These are phyloP conservation scores for Auricularia cornea DNA, from an alignment of 768 basidiomycete species.

Conservation along the genomic window DNA sequence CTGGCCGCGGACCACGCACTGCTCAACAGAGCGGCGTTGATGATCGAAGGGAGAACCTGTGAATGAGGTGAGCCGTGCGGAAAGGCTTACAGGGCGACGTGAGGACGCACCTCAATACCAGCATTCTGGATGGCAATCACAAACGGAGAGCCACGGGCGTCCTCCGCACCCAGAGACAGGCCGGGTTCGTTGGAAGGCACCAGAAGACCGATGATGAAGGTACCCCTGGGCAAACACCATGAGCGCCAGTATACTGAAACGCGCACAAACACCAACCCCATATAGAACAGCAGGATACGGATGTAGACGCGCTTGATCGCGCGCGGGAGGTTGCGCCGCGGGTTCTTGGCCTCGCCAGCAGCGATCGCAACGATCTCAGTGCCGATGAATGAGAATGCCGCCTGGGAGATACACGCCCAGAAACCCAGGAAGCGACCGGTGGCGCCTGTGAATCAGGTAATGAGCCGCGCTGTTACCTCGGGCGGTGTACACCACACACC, in stretches of 20 bases:
- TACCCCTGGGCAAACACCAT: conserved; percentile 36
- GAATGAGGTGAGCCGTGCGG: background rate
- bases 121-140: conserved; percentile 82
- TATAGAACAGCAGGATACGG: conserved; percentile 76
- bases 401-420: conserved; percentile 69
- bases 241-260: background rate
- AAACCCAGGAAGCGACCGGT: conserved; percentile 71
- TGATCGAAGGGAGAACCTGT: conserved; percentile 33
- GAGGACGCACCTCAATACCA: conserved; percentile 62
- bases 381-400: conserved; percentile 89
- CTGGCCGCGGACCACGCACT: conserved; percentile 91
- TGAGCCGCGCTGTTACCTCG: background rate
- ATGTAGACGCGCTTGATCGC: conserved; percentile 39
- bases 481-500: conserved; percentile 11
- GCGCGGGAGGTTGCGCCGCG: conserved; percentile 25
- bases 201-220: conserved; percentile 72
- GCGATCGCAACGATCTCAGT: conserved; percentile 64
- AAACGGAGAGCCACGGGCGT: conserved; percentile 74
- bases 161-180: conserved; percentile 46
- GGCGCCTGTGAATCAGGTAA: conserved; percentile 31
- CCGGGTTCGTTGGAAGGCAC: conserved; percentile 60
- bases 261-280: conserved; percentile 12
- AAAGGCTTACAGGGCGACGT: background rate
- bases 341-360: conserved; percentile 88
- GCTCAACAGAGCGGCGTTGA: conserved; percentile 76